Conservation (phyloP, 345 rosid genomes). For the Viola odorata region DNA sequence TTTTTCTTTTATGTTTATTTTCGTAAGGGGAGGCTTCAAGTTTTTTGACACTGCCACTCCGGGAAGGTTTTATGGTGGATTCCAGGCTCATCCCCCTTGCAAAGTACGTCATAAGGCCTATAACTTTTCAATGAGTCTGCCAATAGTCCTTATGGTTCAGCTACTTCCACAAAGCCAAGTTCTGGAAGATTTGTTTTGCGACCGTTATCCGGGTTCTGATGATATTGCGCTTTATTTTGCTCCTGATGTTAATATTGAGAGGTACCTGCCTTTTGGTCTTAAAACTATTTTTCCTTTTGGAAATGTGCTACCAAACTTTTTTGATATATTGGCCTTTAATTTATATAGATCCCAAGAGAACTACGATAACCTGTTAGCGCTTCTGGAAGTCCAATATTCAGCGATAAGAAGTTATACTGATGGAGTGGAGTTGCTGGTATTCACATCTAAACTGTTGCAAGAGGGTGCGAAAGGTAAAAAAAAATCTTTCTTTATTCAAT, state of each 20-base stretch:
- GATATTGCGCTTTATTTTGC: constrained; percentile 50
- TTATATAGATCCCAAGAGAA: constrained; percentile 28
- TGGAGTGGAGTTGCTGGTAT: constrained; percentile 54
- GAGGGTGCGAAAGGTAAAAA: constrained; percentile 45
- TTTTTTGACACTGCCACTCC: constrained; percentile 22
- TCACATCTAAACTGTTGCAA: constrained; percentile 47
- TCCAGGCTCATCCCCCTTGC: constrained; percentile 46
- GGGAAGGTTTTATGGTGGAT: constrained; percentile 35
- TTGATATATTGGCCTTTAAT: constrained; percentile 2
- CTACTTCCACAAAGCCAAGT: constrained; percentile 33
- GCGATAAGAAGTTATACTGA: constrained; percentile 37
- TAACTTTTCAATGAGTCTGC: constrained; percentile 37
- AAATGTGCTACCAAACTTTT: background rate
- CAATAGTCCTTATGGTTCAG: constrained; percentile 37
- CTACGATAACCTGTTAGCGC: constrained; percentile 24
- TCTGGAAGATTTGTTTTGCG: constrained; percentile 25
- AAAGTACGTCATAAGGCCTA: constrained; percentile 36
- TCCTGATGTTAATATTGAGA: constrained; percentile 37
- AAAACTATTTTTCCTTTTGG: background rate
- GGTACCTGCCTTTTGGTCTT: constrained; percentile 31
- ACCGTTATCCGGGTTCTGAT: constrained; percentile 30
- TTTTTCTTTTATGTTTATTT: background rate
- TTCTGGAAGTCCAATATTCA: constrained; percentile 32
- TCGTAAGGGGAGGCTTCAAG: constrained; percentile 47
- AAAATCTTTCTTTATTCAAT: background rate